Evolutionary conservation across 805 yeast species (phyloP).

Genomic region (Zygoascus tannicola): DNA sequence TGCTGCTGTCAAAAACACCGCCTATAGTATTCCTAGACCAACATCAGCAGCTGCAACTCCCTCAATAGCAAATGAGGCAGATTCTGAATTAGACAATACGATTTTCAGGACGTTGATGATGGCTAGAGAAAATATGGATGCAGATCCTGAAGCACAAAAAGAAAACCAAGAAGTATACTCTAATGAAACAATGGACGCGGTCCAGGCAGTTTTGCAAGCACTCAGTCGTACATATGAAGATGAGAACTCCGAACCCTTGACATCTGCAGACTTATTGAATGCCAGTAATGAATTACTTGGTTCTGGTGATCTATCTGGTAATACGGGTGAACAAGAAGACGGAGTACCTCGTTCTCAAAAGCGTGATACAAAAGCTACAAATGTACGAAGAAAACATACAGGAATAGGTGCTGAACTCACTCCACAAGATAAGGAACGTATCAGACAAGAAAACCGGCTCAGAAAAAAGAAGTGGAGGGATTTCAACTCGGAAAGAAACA

Average conservation of each 20-base stretch:
- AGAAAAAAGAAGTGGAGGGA: slow-evolving; percentile 81
- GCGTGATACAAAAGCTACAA: neutral
- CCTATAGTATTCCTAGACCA: neutral
- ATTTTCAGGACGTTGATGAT: slow-evolving; percentile 27
- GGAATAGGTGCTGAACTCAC: slow-evolving; percentile 12
- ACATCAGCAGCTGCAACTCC: neutral
- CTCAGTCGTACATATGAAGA: slow-evolving; percentile 11
- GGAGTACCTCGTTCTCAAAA: neutral
- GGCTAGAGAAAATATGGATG: slow-evolving; percentile 29
- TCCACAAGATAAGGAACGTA: slow-evolving; percentile 41
- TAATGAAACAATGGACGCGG: slow-evolving; percentile 20
- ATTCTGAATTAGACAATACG: slow-evolving; percentile 8
- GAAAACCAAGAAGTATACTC: slow-evolving; percentile 7
- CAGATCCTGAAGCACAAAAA: slow-evolving; percentile 4
- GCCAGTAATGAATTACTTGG: neutral
- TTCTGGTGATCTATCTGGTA: neutral
- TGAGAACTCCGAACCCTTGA: neutral
- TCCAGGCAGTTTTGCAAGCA: slow-evolving; percentile 20
- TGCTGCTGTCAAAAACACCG: neutral
- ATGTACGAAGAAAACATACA: neutral
- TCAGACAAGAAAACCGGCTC: slow-evolving; percentile 60
- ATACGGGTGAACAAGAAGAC: neutral
- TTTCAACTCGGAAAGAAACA: slow-evolving; percentile 67
- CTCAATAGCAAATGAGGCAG: neutral
- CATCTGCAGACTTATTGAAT: neutral